Evolutionary conservation across 2,329 filamentous ascomycete species (phyloP).

Genomic region (Talaromyces sp.): DNA sequence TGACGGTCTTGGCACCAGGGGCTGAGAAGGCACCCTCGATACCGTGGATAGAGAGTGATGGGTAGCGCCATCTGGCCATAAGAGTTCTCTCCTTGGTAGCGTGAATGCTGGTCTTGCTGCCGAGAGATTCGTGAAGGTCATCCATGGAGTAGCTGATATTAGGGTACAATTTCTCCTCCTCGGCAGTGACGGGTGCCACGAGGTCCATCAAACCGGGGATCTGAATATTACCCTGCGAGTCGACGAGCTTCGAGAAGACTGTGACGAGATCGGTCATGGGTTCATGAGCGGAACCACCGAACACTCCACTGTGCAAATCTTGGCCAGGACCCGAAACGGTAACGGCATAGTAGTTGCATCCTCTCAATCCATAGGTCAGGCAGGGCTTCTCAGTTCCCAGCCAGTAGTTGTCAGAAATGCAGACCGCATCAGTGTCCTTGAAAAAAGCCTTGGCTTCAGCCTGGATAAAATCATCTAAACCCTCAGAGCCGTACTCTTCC

Average conservation of each 20-base stretch:
- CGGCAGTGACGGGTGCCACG: constrained; percentile 80
- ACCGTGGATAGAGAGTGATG: constrained; percentile 89
- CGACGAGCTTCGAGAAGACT: constrained; percentile 78
- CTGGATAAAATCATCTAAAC: constrained; percentile 89
- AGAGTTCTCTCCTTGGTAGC: constrained; percentile 86
- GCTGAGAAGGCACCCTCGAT: constrained; percentile 92
- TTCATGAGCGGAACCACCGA: constrained; percentile 93
- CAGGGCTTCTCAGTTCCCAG: constrained; percentile 98
- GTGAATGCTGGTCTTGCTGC: constrained; percentile 82
- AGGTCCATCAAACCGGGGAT: constrained; percentile 94
- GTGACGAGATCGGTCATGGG: constrained; percentile 95
- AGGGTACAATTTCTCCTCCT: constrained; percentile 85
- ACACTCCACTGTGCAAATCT: constrained; percentile 94
- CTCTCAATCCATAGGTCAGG: constrained; percentile 92
- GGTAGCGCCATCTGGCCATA: constrained; percentile 94
- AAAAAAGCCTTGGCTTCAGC: constrained; percentile 92
- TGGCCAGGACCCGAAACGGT: constrained; percentile 87
- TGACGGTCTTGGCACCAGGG: constrained; percentile 95
- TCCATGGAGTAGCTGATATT: constrained; percentile 95
- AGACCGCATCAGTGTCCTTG: constrained; percentile 91
- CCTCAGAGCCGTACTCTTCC: constrained; percentile 98
- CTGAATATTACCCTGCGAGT: constrained; percentile 85
- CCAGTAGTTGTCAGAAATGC: constrained; percentile 99
- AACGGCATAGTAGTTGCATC: constrained; percentile 96
- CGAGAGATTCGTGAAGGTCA: constrained; percentile 85